Percentiles rank a stretch among this genome's conserved stretches.
phyloP scores from a whole-genome alignment of 176 grass and related monocot species.

The Pontederia crassipes region DNA sequence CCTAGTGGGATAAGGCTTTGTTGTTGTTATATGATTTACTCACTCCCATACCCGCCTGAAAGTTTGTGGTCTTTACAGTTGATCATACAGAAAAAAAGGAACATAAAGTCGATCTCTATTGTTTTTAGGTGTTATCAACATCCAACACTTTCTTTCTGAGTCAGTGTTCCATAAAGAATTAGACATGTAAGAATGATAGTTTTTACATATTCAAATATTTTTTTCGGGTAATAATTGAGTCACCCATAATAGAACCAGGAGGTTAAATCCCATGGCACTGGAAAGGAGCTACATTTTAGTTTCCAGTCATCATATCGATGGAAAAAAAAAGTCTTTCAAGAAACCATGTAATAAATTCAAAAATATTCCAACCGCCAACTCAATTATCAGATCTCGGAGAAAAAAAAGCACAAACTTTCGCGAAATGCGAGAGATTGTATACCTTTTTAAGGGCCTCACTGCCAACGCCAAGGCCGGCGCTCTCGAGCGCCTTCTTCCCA shows the following conservation, averaged over 20 bases:
- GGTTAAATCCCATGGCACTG: background rate
- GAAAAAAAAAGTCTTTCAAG: background rate
- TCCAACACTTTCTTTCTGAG: too few species aligned
- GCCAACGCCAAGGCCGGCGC: conserved; percentile 30
- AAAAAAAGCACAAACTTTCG: background rate
- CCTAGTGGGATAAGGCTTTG: too few species aligned
- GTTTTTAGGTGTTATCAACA: too few species aligned
- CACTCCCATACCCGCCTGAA: too few species aligned
- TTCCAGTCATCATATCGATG: background rate
- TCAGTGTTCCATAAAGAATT: too few species aligned
- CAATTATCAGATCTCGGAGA: background rate
- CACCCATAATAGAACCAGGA: background rate
- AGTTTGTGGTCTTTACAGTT: too few species aligned
- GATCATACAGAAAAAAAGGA: too few species aligned
- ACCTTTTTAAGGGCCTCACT: conserved; percentile 52
- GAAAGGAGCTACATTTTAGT: background rate
- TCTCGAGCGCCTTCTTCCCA: conserved; percentile 84
- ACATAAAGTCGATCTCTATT: too few species aligned
- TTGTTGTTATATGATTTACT: too few species aligned
- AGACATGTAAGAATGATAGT: background rate
- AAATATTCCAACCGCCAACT: background rate
- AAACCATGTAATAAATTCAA: background rate
- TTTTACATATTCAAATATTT: background rate
- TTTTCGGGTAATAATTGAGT: background rate
- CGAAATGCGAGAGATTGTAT: background rate